These are phyloP conservation scores for Neofusicoccum sp. DNA, from an alignment of 2,329 filamentous ascomycete genomes.

Conservation along the genomic window DNA sequence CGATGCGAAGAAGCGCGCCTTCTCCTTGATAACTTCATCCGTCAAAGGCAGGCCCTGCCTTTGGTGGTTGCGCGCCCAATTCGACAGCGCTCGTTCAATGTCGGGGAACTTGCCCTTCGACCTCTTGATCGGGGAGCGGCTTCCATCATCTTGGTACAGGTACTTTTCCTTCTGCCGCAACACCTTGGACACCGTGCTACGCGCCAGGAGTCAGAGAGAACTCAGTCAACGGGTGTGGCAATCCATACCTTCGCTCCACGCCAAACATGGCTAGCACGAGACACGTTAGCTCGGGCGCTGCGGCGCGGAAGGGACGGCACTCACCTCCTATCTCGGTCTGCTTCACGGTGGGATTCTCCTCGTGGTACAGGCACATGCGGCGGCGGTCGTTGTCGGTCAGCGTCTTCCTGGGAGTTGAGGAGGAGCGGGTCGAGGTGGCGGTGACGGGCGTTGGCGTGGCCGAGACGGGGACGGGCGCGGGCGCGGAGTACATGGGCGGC, in stretches of 20 bases:
- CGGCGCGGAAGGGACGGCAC: conserved; percentile 30
- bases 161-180: conserved; percentile 94
- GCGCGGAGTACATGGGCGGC: conserved; percentile 35
- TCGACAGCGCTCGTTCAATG: conserved; percentile 86
- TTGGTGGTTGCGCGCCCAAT: conserved; percentile 83
- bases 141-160: conserved; percentile 78
- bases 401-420: conserved; percentile 75
- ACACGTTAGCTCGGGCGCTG: conserved; percentile 33
- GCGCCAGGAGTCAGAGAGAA: conserved; percentile 23
- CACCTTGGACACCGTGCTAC: conserved; percentile 97
- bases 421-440: conserved; percentile 45
- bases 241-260: conserved; percentile 88
- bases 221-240: background rate
- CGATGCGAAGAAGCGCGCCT: conserved; percentile 78
- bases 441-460: conserved; percentile 40
- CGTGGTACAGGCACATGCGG: conserved; percentile 91
- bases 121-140: conserved; percentile 77
- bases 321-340: conserved; percentile 93
- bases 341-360: conserved; percentile 86
- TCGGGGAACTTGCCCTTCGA: conserved; percentile 85
- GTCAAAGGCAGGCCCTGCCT: conserved; percentile 73
- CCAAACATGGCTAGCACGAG: conserved; percentile 73
- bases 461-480: conserved; percentile 40
- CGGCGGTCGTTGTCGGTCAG: conserved; percentile 88
- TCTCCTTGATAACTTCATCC: conserved; percentile 82